Conservation (phyloP, 148 eudicot species). For the Rhododendron henanense region DNA sequence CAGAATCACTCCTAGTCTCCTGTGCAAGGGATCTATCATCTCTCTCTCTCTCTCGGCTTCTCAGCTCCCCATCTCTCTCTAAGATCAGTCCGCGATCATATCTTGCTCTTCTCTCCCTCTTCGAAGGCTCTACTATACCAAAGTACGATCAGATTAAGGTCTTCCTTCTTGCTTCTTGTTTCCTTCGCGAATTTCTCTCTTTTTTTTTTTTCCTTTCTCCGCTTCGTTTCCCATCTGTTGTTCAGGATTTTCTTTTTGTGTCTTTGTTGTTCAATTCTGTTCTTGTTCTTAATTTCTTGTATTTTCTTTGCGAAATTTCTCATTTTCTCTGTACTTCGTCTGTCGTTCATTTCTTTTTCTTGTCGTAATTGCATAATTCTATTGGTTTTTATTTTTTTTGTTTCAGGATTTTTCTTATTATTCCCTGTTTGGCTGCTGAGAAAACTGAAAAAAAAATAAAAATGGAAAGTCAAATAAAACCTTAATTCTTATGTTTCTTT, state of each 20-base stretch:
- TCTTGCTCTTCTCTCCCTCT: neutral
- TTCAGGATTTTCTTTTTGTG: neutral
- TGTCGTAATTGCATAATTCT: neutral
- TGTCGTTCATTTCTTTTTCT: neutral
- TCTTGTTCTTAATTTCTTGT: neutral
- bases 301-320: neutral
- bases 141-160: neutral
- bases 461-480: neutral
- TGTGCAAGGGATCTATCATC: neutral
- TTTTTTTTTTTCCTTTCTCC: neutral
- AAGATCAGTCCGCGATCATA: neutral
- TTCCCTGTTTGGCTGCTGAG: neutral
- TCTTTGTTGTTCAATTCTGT: neutral
- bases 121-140: neutral
- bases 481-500: neutral
- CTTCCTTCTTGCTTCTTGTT: neutral
- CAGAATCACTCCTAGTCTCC: too few relatives aligned
- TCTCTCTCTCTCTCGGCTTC: slow-evolving; percentile 4
- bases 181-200: neutral
- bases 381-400: neutral
- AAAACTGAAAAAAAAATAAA: neutral
- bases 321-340: neutral
- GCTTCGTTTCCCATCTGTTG: neutral
- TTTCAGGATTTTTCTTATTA: neutral
- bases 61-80: slow-evolving; percentile 6